Evolutionary conservation across 2,329 filamentous ascomycete genomes (phyloP).

Genomic region (Ceratocystis harringtonii): DNA sequence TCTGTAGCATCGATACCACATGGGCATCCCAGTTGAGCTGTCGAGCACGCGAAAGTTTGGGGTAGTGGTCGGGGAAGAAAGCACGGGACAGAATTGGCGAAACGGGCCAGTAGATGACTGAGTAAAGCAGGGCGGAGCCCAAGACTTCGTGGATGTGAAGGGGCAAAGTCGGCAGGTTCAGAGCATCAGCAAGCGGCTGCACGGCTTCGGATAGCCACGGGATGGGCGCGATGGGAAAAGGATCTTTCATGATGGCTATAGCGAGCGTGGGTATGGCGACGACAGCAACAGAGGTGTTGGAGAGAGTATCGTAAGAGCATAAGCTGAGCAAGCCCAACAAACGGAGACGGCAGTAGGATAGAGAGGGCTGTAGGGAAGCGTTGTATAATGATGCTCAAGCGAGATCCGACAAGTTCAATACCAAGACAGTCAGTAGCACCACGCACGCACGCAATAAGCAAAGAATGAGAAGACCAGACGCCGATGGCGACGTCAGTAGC

Average conservation of each 20-base stretch:
- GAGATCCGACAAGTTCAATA: background rate
- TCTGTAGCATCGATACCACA: conserved; percentile 70
- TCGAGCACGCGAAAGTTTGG: conserved; percentile 46
- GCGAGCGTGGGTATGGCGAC: background rate
- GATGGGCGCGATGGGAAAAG: conserved; percentile 49
- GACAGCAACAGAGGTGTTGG: background rate
- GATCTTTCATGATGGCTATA: conserved; percentile 48
- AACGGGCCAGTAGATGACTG: conserved; percentile 48
- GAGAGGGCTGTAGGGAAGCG: background rate
- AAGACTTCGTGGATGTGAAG: conserved; percentile 66
- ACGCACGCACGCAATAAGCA: background rate
- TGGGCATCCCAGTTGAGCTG: conserved; percentile 72
- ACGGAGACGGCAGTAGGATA: background rate
- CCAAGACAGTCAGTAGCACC: background rate
- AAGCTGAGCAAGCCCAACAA: background rate
- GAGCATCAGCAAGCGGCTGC: conserved; percentile 47
- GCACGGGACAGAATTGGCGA: conserved; percentile 50
- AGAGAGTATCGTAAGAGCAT: background rate
- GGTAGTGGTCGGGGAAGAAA: conserved; percentile 50
- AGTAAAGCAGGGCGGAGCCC: conserved; percentile 51
- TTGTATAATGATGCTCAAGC: background rate
- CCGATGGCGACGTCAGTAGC: background rate
- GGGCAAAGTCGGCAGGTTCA: conserved; percentile 51
- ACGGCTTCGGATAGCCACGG: conserved; percentile 42
- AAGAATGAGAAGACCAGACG: background rate